Evolutionary conservation across 2,329 filamentous ascomycete species (phyloP).

Genomic region (Arthroderma uncinatum): DNA sequence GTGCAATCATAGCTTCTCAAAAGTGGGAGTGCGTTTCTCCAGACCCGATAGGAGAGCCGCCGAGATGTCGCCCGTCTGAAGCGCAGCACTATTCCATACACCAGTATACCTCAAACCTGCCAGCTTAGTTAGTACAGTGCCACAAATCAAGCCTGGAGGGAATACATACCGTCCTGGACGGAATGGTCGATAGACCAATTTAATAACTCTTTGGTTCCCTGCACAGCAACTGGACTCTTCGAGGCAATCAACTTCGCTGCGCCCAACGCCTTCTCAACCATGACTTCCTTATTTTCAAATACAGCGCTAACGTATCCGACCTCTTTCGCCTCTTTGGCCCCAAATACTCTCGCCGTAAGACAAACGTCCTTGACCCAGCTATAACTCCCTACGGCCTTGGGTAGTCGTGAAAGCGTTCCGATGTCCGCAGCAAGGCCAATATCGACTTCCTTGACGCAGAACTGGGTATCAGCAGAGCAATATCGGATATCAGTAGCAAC

Average conservation of each 20-base stretch:
- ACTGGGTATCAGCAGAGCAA: constrained; percentile 27
- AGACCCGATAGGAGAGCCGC: constrained; percentile 64
- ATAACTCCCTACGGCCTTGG: constrained; percentile 36
- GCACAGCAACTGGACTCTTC: constrained; percentile 81
- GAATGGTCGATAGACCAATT: constrained; percentile 70
- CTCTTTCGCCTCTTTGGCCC: constrained; percentile 34
- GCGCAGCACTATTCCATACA: constrained; percentile 73
- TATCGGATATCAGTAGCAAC: constrained; percentile 36
- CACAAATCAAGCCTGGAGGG: not conserved
- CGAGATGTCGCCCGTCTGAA: constrained; percentile 70
- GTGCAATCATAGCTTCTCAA: constrained; percentile 60
- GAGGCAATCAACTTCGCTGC: constrained; percentile 55
- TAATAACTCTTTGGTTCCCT: constrained; percentile 77
- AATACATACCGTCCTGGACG: constrained; percentile 58
- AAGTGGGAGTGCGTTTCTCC: constrained; percentile 66
- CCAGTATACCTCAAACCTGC: constrained; percentile 66
- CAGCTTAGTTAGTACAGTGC: not conserved
- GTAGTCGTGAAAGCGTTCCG: constrained; percentile 37
- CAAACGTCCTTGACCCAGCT: constrained; percentile 41
- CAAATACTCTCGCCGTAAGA: constrained; percentile 35
- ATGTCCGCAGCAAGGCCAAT: constrained; percentile 41
- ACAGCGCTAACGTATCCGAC: constrained; percentile 37
- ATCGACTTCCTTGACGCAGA: constrained; percentile 41
- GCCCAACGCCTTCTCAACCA: constrained; percentile 52
- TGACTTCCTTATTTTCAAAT: constrained; percentile 45